Evolutionary conservation across 208 protist genomes (phyloP).

Genomic region (Blastocrithidia nonstop): DNA sequence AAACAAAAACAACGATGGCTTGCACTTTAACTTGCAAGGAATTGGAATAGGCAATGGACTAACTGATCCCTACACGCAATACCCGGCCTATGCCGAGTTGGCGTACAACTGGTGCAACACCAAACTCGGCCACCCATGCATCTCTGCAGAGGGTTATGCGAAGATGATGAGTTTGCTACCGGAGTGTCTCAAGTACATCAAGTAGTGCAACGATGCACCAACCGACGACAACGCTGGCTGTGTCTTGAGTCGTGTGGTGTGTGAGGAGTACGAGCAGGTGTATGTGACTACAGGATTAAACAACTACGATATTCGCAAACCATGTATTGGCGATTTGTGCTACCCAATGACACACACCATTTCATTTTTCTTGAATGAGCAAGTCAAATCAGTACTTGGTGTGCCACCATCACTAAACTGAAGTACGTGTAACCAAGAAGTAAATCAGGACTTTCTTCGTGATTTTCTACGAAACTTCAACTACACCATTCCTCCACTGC

Average conservation of each 20-base stretch:
- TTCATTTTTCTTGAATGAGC: slow-evolving; percentile 33
- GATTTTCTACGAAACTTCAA: slow-evolving; percentile 73
- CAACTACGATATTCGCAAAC: slow-evolving; percentile 66
- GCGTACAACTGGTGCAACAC: slow-evolving; percentile 46
- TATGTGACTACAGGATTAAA: slow-evolving; percentile 28
- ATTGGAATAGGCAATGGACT: slow-evolving; percentile 81
- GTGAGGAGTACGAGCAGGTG: background rate
- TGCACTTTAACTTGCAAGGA: slow-evolving; percentile 40
- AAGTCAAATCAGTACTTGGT: slow-evolving; percentile 37
- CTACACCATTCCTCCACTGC: slow-evolving; percentile 27
- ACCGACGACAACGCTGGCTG: slow-evolving; percentile 5
- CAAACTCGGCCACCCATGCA: slow-evolving; percentile 23
- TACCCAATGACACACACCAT: slow-evolving; percentile 55
- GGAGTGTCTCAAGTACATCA: slow-evolving; percentile 20
- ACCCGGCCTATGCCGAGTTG: slow-evolving; percentile 28
- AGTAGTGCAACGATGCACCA: slow-evolving; percentile 9
- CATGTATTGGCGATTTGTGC: slow-evolving; percentile 46
- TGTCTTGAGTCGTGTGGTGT: background rate
- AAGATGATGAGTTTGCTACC: slow-evolving; percentile 28
- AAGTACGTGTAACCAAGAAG: slow-evolving; percentile 48
- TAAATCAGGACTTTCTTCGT: slow-evolving; percentile 21
- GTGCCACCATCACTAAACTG: slow-evolving; percentile 19
- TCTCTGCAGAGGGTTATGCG: slow-evolving; percentile 17
- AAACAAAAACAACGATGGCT: slow-evolving; percentile 16
- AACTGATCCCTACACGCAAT: slow-evolving; percentile 72